Evolutionary conservation across 2,329 filamentous ascomycete species (phyloP).

Genomic region (Cercospora zeina): DNA sequence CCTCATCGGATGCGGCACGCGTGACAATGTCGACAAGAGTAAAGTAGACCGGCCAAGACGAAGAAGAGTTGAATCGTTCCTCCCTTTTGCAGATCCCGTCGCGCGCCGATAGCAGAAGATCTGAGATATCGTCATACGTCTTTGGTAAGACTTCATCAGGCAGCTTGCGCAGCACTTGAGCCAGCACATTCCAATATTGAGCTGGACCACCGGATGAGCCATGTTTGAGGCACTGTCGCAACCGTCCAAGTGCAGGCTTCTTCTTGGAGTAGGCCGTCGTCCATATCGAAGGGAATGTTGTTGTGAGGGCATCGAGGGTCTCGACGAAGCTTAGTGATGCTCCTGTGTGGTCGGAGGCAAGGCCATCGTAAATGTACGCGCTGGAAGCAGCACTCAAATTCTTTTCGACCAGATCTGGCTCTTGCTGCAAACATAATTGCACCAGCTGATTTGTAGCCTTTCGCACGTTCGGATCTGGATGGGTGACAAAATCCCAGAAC

Average conservation of each 20-base stretch:
- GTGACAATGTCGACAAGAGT: conserved; percentile 53
- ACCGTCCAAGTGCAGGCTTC: conserved; percentile 55
- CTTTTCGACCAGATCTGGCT: conserved; percentile 43
- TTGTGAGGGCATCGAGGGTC: conserved; percentile 66
- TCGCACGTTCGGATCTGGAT: conserved; percentile 60
- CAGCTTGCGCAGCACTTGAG: conserved; percentile 59
- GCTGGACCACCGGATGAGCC: conserved; percentile 77
- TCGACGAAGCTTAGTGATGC: conserved; percentile 72
- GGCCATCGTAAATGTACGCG: conserved; percentile 70
- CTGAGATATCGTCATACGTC: conserved; percentile 56
- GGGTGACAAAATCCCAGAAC: conserved; percentile 60
- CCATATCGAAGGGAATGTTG: conserved; percentile 70
- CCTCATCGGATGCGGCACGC: conserved; percentile 44
- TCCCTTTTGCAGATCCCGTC: conserved; percentile 71
- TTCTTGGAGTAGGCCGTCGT: conserved; percentile 62
- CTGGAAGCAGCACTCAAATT: conserved; percentile 60
- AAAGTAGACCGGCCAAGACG: conserved; percentile 76
- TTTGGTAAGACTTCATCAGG: conserved; percentile 59
- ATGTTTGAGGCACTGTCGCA: conserved; percentile 73
- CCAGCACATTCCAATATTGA: conserved; percentile 71
- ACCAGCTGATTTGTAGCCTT: conserved; percentile 59
- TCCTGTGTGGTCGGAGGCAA: conserved; percentile 70
- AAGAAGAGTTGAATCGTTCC: conserved; percentile 67
- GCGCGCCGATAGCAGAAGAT: conserved; percentile 67
- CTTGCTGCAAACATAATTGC: conserved; percentile 52